phyloP scores from a whole-genome alignment of 495 filamentous ascomycete species.

The Wilcoxina mikolae region DNA sequence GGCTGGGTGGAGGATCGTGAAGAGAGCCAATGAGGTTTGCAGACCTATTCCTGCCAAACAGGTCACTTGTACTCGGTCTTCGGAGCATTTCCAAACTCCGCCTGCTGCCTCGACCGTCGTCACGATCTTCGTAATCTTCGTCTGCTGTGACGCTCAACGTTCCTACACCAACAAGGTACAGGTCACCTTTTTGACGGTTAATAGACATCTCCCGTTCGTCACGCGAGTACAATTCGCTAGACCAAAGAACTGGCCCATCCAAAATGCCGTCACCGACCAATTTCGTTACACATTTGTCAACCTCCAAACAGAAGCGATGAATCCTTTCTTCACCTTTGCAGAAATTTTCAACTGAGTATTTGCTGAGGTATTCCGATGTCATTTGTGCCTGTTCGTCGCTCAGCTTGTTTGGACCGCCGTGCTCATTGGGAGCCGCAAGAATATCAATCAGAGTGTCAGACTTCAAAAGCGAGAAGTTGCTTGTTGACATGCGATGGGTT shows the following conservation, averaged over 20 bases:
- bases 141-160: constrained; percentile 38
- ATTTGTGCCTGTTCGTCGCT: constrained; percentile 90
- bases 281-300: constrained; percentile 73
- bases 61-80: constrained; percentile 26
- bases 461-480: constrained; percentile 62
- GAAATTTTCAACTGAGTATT: constrained; percentile 76
- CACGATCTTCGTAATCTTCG: constrained; percentile 27
- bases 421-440: constrained; percentile 64
- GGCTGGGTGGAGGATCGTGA: constrained; percentile 21
- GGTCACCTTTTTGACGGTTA: constrained; percentile 40
- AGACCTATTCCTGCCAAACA: constrained; percentile 26
- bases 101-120: constrained; percentile 28
- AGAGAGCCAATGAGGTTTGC: constrained; percentile 19
- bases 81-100: constrained; percentile 24
- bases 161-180: constrained; percentile 37
- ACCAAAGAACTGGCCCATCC: constrained; percentile 82
- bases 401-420: constrained; percentile 84
- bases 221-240: constrained; percentile 70
- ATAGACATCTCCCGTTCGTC: constrained; percentile 67
- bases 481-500: constrained; percentile 40
- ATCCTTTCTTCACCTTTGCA: constrained; percentile 92
- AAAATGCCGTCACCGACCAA: constrained; percentile 74
- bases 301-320: constrained; percentile 82
- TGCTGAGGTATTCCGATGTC: constrained; percentile 68
- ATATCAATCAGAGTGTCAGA: constrained; percentile 79